A percentile compares a stretch with the other conserved stretches of the same genome.
These are phyloP conservation scores for Quercus parvula DNA, from an alignment of 306 rosid species.

Conservation along the genomic window DNA sequence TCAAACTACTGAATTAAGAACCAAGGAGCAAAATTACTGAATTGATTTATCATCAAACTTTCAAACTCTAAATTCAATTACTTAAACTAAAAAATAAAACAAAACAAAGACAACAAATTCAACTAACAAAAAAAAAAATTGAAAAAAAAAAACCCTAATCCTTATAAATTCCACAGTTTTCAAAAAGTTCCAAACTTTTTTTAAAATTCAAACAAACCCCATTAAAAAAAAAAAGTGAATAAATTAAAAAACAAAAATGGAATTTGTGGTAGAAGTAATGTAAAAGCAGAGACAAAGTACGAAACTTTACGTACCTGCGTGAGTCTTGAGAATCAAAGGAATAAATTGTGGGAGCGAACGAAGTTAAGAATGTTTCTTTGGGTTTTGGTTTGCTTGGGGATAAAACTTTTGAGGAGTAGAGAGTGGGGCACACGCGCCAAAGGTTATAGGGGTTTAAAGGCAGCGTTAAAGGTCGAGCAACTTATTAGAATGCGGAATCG, in stretches of 20 bases:
- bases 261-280: too few relatives aligned
- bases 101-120: neutral
- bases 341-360: neutral
- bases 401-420: too few relatives aligned
- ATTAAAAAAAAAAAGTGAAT: neutral
- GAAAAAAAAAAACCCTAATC: constrained; percentile 19
- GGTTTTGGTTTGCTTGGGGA: too few relatives aligned
- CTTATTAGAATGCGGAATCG: neutral
- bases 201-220: constrained; percentile 27
- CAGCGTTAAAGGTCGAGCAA: neutral
- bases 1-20: too few relatives aligned
- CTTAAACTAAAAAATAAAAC: neutral
- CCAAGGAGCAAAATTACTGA: too few relatives aligned
- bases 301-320: too few relatives aligned
- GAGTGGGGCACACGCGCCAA: neutral
- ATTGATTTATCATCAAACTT: neutral
- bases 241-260: neutral
- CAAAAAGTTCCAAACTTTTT: neutral
- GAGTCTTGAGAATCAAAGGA: neutral
- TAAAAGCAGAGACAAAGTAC: neutral
- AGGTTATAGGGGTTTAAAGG: neutral
- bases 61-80: neutral
- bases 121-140: neutral
- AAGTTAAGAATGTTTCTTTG: neutral
- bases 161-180: neutral